These are phyloP conservation scores for Aspergillus mulundensis DNA, from an alignment of 495 filamentous ascomycete genomes.

Conservation along the genomic window DNA sequence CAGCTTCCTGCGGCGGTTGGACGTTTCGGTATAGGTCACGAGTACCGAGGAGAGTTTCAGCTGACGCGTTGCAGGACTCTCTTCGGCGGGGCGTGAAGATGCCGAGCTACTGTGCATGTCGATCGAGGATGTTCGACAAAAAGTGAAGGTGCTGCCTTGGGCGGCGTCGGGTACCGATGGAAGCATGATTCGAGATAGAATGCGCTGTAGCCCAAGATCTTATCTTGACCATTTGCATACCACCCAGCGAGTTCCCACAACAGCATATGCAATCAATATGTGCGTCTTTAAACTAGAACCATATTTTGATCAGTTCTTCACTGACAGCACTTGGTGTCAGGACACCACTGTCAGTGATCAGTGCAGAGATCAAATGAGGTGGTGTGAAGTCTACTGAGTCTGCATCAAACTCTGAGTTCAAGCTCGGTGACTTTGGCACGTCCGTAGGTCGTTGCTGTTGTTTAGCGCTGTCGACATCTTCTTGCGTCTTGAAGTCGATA, in stretches of 20 bases:
- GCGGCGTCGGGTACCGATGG: neutral
- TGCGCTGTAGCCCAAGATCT: constrained; percentile 8
- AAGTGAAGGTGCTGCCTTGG: neutral
- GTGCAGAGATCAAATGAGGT: constrained; percentile 71
- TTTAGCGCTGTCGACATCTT: constrained; percentile 43
- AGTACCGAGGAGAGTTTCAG: neutral
- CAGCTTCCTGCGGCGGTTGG: neutral
- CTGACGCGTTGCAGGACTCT: neutral
- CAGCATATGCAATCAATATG: neutral
- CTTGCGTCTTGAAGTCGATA: constrained; percentile 61
- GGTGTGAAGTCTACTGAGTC: constrained; percentile 85
- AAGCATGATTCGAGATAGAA: neutral
- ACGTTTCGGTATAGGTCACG: neutral
- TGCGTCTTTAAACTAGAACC: constrained; percentile 49
- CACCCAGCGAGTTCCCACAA: constrained; percentile 10
- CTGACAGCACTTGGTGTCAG: constrained; percentile 72
- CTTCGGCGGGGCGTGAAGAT: neutral
- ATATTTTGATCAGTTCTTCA: constrained; percentile 75
- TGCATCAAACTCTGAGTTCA: constrained; percentile 18
- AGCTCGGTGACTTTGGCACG: neutral
- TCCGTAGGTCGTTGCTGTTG: constrained; percentile 17
- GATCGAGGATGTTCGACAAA: neutral
- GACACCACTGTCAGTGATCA: constrained; percentile 74
- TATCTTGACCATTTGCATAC: neutral
- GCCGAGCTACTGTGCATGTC: constrained; percentile 1